Base-by-base conservation (phyloP, 805 yeast species). In the Saccharomycopsis malanga region DNA sequence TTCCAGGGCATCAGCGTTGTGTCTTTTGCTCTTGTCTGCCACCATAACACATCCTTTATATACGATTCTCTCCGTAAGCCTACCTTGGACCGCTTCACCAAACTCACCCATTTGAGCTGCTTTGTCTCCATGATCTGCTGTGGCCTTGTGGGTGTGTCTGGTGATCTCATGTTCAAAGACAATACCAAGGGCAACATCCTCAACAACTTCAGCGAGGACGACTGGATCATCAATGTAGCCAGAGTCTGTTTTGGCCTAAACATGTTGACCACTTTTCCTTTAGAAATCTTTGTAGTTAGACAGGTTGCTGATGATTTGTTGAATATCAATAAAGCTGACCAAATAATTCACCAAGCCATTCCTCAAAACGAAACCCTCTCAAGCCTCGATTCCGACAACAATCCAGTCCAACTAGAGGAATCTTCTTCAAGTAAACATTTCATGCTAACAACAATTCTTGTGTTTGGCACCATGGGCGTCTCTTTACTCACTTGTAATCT, bases 1-100 rank as follows among this genome's bases (percentile, higher is more conserved):
- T 87, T 89, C 60, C 95, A 89, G 63, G 96, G 96, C 2, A 79
- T 89, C 23, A 82, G 93, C n/a, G 95, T 89, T 42, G 87, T 89
- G 27, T 87, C 96, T 1, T 89, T 89, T 67, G 98, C 98, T 1
- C 73, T 91, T 54, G 97, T 89, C 3, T 89, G 98, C 60, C 98
- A 89, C 60, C 98, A 89, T 62, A 89, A 89, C 61, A 87, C 97
- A 0, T 77, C 91, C 24, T 83, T 89, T 58, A 91, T 89, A 38
- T 89, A 81, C 67, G 87, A 86, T 59, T 87, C 96, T 0, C 72
- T 91, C 58, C 75, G 74, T 54, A 76, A 75, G 18, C 91, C 95
- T 4, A 79, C 95, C 3, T 60, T 87, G 55, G 81, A 79, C 53
- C 71, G 89, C 52, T 89, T 89, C 60, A 73, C 85, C 37, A 70